A percentile compares a stretch with the other conserved stretches of the same genome.
Conservation (phyloP, 2,329 filamentous ascomycete genomes). For the Metarhizium brunneum region DNA sequence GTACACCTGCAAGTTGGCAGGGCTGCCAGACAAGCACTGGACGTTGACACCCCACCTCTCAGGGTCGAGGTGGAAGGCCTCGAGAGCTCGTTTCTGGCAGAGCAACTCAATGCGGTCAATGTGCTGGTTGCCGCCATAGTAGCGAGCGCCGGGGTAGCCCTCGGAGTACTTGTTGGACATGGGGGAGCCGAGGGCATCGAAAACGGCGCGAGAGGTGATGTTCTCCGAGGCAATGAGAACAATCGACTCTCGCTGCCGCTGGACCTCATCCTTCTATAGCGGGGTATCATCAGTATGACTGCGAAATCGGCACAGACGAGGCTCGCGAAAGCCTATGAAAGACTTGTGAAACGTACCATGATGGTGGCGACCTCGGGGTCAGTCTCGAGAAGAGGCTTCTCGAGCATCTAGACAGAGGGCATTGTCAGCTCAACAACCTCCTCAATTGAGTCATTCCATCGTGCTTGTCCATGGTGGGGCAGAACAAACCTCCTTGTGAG, state of each 20-base stretch:
- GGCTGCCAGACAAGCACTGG: slow-evolving; percentile 84
- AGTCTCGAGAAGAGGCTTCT: slow-evolving; percentile 83
- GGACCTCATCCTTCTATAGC: slow-evolving; percentile 73
- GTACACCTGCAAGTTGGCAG: slow-evolving; percentile 96
- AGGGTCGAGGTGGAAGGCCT: slow-evolving; percentile 78
- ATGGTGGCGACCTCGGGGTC: slow-evolving; percentile 94
- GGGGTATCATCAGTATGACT: slow-evolving; percentile 18
- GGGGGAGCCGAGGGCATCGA: slow-evolving; percentile 88
- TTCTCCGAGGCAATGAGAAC: slow-evolving; percentile 99
- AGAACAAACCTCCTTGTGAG: slow-evolving; percentile 44
- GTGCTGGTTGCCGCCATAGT: slow-evolving; percentile 98
- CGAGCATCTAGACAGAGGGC: slow-evolving; percentile 62
- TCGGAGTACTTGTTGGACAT: slow-evolving; percentile 99
- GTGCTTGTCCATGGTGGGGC: slow-evolving; percentile 3
- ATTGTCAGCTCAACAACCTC: not conserved
- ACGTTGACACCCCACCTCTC: slow-evolving; percentile 98
- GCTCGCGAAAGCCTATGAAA: not conserved
- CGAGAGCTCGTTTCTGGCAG: slow-evolving; percentile 88
- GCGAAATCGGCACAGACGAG: not conserved
- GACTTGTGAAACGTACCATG: slow-evolving; percentile 57
- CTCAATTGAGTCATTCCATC: slow-evolving; percentile 9
- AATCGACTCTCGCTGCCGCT: slow-evolving; percentile 97
- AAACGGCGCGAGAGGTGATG: slow-evolving; percentile 95
- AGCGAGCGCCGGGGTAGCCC: slow-evolving; percentile 94
- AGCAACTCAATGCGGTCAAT: slow-evolving; percentile 94